These are phyloP conservation scores for Yamadazyma oceani DNA, from an alignment of 1,139 yeast genomes.

Conservation along the genomic window DNA sequence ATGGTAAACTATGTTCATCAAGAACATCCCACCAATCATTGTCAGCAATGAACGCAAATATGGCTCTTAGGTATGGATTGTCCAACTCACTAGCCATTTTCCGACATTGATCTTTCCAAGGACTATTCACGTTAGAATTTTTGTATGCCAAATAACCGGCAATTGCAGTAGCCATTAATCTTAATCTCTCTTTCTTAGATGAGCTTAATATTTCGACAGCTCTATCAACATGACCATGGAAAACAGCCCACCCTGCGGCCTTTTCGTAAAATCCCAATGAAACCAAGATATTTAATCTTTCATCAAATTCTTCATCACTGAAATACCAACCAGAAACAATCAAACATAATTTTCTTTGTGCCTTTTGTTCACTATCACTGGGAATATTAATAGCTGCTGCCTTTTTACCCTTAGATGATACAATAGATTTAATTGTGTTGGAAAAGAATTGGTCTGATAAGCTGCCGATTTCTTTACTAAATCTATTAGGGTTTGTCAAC, in stretches of 20 bases:
- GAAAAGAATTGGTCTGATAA: constrained; percentile 46
- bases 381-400: constrained; percentile 47
- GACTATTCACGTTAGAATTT: constrained; percentile 60
- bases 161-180: constrained; percentile 89
- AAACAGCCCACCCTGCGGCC: constrained; percentile 98
- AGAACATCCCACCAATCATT: constrained; percentile 96
- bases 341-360: constrained; percentile 75
- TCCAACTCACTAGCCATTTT: constrained; percentile 83
- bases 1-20: constrained; percentile 84
- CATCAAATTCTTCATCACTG: constrained; percentile 73
- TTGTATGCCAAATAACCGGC: constrained; percentile 88
- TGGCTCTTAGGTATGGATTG: constrained; percentile 86
- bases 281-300: constrained; percentile 58
- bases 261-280: constrained; percentile 67
- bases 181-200: constrained; percentile 60
- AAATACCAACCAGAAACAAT: constrained; percentile 92
- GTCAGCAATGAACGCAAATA: constrained; percentile 91
- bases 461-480: constrained; percentile 32
- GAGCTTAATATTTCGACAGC: constrained; percentile 72
- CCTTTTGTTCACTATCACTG: constrained; percentile 50
- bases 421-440: constrained; percentile 44
- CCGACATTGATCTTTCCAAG: constrained; percentile 94
- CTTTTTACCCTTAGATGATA: constrained; percentile 43
- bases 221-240: constrained; percentile 81
- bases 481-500: constrained; percentile 55